Conservation (phyloP, 176 grass and related monocot genomes). For the Pontederia paniculata region DNA sequence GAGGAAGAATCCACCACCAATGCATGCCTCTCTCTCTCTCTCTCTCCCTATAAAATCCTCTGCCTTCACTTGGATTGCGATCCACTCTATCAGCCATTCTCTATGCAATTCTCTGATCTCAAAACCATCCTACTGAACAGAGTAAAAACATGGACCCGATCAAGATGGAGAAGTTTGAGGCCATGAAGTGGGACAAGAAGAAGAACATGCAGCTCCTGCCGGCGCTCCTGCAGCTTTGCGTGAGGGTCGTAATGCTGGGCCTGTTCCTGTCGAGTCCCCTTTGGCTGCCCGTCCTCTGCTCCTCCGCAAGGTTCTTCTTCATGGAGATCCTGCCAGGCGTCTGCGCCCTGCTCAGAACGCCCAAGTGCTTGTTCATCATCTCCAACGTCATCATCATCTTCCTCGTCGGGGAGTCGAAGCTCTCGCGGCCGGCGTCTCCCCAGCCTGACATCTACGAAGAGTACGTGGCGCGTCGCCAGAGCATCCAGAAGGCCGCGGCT, state of each 20-base stretch:
- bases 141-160: background rate
- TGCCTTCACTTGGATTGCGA: too few relatives aligned
- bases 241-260: background rate
- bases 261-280: slow-evolving; percentile 24
- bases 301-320: slow-evolving; percentile 24
- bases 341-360: slow-evolving; percentile 7
- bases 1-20: too few relatives aligned
- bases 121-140: too few relatives aligned
- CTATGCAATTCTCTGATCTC: too few relatives aligned
- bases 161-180: slow-evolving; percentile 8
- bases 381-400: slow-evolving; percentile 67
- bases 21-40: too few relatives aligned
- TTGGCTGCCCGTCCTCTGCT: slow-evolving; percentile 26
- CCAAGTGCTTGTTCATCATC: slow-evolving; percentile 49
- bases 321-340: slow-evolving; percentile 25
- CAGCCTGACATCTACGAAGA: slow-evolving; percentile 4
- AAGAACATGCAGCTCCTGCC: background rate
- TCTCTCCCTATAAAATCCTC: too few relatives aligned
- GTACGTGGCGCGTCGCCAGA: background rate
- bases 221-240: background rate
- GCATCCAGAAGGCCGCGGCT: background rate
- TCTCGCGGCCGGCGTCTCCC: background rate
- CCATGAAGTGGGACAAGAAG: background rate
- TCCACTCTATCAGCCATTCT: too few relatives aligned
- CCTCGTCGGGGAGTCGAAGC: slow-evolving; percentile 41